Conservation (phyloP, 176 grass and related monocot genomes). For the barley (Hordeum vulgare) region DNA sequence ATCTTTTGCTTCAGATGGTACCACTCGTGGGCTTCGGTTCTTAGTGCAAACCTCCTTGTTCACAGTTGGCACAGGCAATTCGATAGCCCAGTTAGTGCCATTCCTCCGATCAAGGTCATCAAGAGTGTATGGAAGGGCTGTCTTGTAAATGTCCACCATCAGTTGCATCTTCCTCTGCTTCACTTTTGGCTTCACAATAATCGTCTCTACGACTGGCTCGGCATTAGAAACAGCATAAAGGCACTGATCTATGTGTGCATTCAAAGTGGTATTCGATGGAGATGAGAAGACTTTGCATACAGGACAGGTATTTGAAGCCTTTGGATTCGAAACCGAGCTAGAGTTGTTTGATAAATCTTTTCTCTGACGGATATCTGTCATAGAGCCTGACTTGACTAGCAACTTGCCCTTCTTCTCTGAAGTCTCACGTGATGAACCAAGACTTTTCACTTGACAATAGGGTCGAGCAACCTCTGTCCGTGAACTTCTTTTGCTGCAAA, state of each 20-base stretch:
- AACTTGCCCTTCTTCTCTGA: conserved; percentile 66
- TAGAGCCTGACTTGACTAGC: conserved; percentile 47
- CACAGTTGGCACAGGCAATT: conserved; percentile 17
- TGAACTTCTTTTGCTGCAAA: conserved; percentile 31
- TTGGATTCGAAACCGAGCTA: conserved; percentile 58
- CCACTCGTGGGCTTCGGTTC: conserved; percentile 31
- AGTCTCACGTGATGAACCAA: conserved; percentile 30
- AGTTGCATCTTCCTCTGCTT: conserved; percentile 83
- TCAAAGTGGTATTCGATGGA: conserved; percentile 92
- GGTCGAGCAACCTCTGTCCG: conserved; percentile 20
- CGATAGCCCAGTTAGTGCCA: conserved; percentile 72
- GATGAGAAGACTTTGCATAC: conserved; percentile 94
- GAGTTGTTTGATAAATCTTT: conserved; percentile 61
- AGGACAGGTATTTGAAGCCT: conserved; percentile 88
- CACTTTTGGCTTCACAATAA: conserved; percentile 52
- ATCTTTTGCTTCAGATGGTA: conserved; percentile 33
- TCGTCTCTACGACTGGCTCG: conserved; percentile 31
- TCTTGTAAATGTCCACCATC: conserved; percentile 80
- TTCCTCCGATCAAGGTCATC: conserved; percentile 94
- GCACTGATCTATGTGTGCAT: conserved; percentile 95
- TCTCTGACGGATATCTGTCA: conserved; percentile 25
- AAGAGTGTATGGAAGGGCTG: conserved; percentile 60
- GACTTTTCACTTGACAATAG: conserved; percentile 22
- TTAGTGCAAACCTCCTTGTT: conserved; percentile 24
- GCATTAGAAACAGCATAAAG: conserved; percentile 61